These are phyloP conservation scores for Xylariaceae sp. DNA, from an alignment of 2,329 filamentous ascomycete species.

Conservation along the genomic window DNA sequence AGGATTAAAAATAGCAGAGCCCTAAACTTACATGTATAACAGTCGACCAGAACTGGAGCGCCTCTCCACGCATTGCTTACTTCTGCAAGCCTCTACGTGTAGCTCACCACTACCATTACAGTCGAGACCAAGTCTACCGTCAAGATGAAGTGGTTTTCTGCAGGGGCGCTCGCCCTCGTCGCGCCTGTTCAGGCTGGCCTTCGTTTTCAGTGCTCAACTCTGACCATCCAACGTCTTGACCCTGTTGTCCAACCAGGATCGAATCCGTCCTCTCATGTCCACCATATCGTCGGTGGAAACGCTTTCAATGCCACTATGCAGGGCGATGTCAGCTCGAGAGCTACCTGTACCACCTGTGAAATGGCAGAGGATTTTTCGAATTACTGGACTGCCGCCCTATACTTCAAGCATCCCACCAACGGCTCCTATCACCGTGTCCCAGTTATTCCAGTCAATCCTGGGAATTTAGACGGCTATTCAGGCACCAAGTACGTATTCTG, in stretches of 20 bases:
- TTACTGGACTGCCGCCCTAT: slow-evolving; percentile 34
- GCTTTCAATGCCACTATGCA: slow-evolving; percentile 28
- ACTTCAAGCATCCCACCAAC: slow-evolving; percentile 37
- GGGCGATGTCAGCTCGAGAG: slow-evolving; percentile 19
- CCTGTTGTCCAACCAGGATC: slow-evolving; percentile 27
- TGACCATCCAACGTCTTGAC: slow-evolving; percentile 28
- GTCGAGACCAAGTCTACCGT: slow-evolving; percentile 1
- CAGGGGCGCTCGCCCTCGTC: slow-evolving; percentile 20
- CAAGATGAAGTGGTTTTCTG: slow-evolving; percentile 28
- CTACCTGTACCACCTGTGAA: slow-evolving; percentile 36
- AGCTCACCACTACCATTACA: background rate
- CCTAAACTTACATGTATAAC: slow-evolving; percentile 14
- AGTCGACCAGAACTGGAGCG: background rate
- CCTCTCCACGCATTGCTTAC: background rate
- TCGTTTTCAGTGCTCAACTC: slow-evolving; percentile 27
- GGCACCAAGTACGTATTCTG: too few relatives aligned
- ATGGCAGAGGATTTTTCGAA: slow-evolving; percentile 36
- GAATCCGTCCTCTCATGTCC: slow-evolving; percentile 24
- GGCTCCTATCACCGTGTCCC: slow-evolving; percentile 38
- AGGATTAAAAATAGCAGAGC: background rate
- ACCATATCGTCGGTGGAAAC: slow-evolving; percentile 31
- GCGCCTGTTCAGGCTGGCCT: slow-evolving; percentile 27
- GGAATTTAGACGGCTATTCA: slow-evolving; percentile 30
- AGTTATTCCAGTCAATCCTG: slow-evolving; percentile 34
- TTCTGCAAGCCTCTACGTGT: slow-evolving; percentile 7